Evolutionary conservation across 2,329 filamentous ascomycete species (phyloP).

Genomic region (Dothideomycetidae sp.): DNA sequence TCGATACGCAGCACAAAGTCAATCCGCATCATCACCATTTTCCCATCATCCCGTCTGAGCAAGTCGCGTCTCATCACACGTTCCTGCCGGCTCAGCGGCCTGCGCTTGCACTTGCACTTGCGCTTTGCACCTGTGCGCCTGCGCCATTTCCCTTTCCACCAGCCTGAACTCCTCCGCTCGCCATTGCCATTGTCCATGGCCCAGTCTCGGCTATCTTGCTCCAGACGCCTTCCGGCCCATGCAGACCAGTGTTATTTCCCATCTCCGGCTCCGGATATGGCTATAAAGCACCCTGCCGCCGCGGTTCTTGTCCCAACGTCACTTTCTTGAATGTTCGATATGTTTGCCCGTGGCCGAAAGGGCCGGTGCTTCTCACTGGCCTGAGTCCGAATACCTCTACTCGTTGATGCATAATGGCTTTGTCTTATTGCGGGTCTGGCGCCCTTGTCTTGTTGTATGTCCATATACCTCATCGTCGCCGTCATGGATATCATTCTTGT

Average conservation of each 20-base stretch:
- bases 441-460: conserved; percentile 13
- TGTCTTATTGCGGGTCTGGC: conserved; percentile 12
- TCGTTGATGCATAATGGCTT: conserved; percentile 11
- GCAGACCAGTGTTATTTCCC: background rate
- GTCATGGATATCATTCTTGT: too few relatives aligned
- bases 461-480: background rate
- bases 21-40: background rate
- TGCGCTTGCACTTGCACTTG: conserved; percentile 9
- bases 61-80: background rate
- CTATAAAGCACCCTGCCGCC: background rate
- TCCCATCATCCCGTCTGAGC: background rate
- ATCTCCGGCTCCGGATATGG: background rate
- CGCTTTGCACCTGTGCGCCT: too few relatives aligned
- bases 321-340: background rate
- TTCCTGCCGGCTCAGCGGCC: background rate
- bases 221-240: background rate
- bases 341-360: background rate
- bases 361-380: conserved; percentile 10
- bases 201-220: background rate
- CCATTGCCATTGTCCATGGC: background rate
- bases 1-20: background rate
- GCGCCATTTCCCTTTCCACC: too few relatives aligned
- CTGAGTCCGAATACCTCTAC: conserved; percentile 9
- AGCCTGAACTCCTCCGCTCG: too few relatives aligned
- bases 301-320: background rate